Conservation (phyloP, 495 filamentous ascomycete genomes). For the Podospora appendiculata region DNA sequence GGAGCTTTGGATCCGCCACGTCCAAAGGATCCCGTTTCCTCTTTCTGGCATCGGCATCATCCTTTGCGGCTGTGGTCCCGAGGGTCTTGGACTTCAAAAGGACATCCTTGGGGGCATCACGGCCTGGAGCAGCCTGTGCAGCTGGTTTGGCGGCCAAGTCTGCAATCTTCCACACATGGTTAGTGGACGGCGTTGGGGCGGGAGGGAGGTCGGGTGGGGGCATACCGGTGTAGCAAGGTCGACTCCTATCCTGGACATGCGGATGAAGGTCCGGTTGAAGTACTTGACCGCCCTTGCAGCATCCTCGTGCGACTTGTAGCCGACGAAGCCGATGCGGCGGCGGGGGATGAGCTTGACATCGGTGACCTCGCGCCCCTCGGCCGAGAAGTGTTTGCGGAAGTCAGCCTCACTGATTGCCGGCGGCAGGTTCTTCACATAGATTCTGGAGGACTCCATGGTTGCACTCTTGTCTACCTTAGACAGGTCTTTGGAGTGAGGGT, state of each 20-base stretch:
- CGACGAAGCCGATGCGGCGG: slow-evolving; percentile 90
- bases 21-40: slow-evolving; percentile 43
- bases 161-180: slow-evolving; percentile 19
- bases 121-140: slow-evolving; percentile 5
- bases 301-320: slow-evolving; percentile 76
- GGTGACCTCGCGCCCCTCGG: slow-evolving; percentile 64
- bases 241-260: slow-evolving; percentile 91
- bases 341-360: slow-evolving; percentile 84
- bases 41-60: slow-evolving; percentile 29
- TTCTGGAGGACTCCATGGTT: slow-evolving; percentile 64
- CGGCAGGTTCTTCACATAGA: slow-evolving; percentile 85
- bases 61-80: slow-evolving; percentile 2
- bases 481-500: slow-evolving; percentile 11
- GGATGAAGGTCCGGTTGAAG: slow-evolving; percentile 90
- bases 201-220: neutral
- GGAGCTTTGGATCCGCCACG: slow-evolving; percentile 64
- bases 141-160: slow-evolving; percentile 10
- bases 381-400: slow-evolving; percentile 78
- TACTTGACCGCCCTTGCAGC: slow-evolving; percentile 79
- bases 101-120: slow-evolving; percentile 5
- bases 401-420: slow-evolving; percentile 67
- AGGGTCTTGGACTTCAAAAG: slow-evolving; percentile 2
- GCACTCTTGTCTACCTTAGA: slow-evolving; percentile 11
- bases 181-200: slow-evolving; percentile 6
- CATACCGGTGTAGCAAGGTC: slow-evolving; percentile 81